phyloP scores from a whole-genome alignment of 2,329 filamentous ascomycete genomes.

The Pseudomassariella vexata region DNA sequence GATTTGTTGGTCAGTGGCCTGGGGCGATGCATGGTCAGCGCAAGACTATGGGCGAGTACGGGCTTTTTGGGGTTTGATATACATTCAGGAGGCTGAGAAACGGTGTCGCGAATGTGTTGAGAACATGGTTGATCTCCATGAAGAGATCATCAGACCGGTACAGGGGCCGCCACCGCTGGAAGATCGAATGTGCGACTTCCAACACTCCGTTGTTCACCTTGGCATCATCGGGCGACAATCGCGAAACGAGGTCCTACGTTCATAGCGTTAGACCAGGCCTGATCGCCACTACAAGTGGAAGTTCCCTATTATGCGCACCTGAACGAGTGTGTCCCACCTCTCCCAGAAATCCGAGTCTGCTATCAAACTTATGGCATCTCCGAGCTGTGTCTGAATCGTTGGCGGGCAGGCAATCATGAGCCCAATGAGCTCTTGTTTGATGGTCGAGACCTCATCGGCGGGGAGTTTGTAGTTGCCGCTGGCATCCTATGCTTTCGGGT shows the following conservation, averaged over 20 bases:
- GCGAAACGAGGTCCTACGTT: constrained; percentile 73
- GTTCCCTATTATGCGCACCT: no score
- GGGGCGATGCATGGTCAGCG: constrained; percentile 1
- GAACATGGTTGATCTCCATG: constrained; percentile 93
- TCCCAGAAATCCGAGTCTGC: constrained; percentile 97
- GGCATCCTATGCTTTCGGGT: constrained; percentile 68
- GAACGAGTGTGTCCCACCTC: constrained; percentile 91
- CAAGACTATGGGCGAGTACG: no score
- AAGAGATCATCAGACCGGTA: constrained; percentile 91
- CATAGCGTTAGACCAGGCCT: constrained; percentile 1
- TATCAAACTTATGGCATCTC: constrained; percentile 94
- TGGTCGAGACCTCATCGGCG: constrained; percentile 73
- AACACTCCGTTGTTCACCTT: constrained; percentile 89
- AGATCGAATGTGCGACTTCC: constrained; percentile 97
- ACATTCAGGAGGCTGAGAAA: constrained; percentile 77
- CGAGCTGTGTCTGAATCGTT: constrained; percentile 85
- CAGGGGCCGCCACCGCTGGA: constrained; percentile 89
- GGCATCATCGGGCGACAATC: constrained; percentile 75
- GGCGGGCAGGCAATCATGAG: constrained; percentile 91
- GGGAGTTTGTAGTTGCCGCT: constrained; percentile 90
- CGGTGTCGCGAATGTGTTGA: constrained; percentile 74
- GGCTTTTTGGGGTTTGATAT: no score
- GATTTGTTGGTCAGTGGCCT: constrained; percentile 67
- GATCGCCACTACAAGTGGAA: not conserved
- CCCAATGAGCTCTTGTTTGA: constrained; percentile 92